Conservation (phyloP, 2,329 filamentous ascomycete genomes). For the Dendryphion nanum region DNA sequence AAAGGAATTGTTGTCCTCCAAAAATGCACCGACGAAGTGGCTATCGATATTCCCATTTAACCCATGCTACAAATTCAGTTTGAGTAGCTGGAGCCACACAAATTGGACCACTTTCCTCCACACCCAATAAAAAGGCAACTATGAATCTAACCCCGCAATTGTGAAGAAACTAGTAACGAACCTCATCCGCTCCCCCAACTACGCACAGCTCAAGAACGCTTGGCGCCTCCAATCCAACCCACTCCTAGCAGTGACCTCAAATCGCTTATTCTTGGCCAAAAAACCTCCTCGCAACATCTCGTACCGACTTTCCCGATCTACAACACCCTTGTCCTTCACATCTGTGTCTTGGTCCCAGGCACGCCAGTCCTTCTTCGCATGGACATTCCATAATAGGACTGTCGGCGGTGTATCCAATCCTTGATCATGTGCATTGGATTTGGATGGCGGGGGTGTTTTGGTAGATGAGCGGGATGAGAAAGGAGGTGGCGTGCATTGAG, state of each 20-base stretch:
- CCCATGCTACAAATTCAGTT: too few species aligned
- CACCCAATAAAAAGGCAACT: too few species aligned
- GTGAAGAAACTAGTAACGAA: too few species aligned
- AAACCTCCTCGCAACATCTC: slow-evolving; percentile 8
- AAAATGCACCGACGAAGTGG: too few species aligned
- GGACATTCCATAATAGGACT: slow-evolving; percentile 4
- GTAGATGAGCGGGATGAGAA: neutral
- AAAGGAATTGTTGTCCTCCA: too few species aligned
- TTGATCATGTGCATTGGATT: neutral
- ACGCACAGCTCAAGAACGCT: slow-evolving; percentile 6
- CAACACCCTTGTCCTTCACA: slow-evolving; percentile 1
- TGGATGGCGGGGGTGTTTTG: too few species aligned
- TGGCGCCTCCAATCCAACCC: slow-evolving; percentile 10
- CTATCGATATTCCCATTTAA: too few species aligned
- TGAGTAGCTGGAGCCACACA: too few species aligned
- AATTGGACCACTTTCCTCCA: too few species aligned
- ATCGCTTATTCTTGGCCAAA: slow-evolving; percentile 7
- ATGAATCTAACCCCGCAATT: too few species aligned
- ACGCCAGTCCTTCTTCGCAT: slow-evolving; percentile 4
- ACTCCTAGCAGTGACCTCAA: slow-evolving; percentile 7
- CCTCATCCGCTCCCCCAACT: too few species aligned
- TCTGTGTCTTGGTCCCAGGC: slow-evolving; percentile 5
- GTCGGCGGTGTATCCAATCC: too few species aligned
- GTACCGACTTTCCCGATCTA: slow-evolving; percentile 3
- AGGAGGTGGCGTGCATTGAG: slow-evolving; percentile 3